Conservation (phyloP, 805 yeast species). For the Yamadazyma phyllophila region DNA sequence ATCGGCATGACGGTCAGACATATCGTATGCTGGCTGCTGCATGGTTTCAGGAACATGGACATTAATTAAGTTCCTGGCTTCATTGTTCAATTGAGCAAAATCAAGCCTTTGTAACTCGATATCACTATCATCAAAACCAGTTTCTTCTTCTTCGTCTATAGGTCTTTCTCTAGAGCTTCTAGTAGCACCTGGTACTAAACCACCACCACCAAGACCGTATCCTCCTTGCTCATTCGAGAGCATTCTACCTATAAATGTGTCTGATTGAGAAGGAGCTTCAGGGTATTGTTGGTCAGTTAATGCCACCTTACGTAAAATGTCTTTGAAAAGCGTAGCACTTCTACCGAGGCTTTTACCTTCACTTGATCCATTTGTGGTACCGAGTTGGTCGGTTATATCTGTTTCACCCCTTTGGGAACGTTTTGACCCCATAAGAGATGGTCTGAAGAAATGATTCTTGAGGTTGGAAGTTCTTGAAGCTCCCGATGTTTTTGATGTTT, state of each 20-base stretch:
- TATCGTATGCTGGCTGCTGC: conserved; percentile 6
- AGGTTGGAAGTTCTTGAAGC: conserved; percentile 8
- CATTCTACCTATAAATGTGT: conserved; percentile 40
- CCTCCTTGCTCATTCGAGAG: conserved; percentile 26
- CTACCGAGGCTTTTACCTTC: conserved; percentile 11
- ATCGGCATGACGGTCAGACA: not conserved
- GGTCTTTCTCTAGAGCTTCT: conserved; percentile 10
- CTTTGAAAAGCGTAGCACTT: conserved; percentile 21
- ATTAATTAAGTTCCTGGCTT: conserved; percentile 54
- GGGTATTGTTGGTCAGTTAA: conserved; percentile 30
- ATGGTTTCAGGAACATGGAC: conserved; percentile 41
- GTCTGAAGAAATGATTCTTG: conserved; percentile 12
- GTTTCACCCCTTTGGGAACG: conserved; percentile 13
- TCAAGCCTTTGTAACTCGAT: conserved; percentile 46
- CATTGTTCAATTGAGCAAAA: conserved; percentile 43
- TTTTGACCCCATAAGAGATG: conserved; percentile 10
- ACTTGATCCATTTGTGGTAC: conserved; percentile 2
- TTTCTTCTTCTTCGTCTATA: conserved; percentile 37
- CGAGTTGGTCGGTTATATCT: conserved; percentile 24
- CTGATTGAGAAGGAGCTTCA: conserved; percentile 25
- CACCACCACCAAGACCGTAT: conserved; percentile 35
- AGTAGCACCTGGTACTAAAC: conserved; percentile 41
- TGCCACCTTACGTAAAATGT: conserved; percentile 37
- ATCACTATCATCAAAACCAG: conserved; percentile 21
- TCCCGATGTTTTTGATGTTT: conserved; percentile 12